phyloP scores from a whole-genome alignment of 257 asterid genomes.

The Solanum ossicruentum region DNA sequence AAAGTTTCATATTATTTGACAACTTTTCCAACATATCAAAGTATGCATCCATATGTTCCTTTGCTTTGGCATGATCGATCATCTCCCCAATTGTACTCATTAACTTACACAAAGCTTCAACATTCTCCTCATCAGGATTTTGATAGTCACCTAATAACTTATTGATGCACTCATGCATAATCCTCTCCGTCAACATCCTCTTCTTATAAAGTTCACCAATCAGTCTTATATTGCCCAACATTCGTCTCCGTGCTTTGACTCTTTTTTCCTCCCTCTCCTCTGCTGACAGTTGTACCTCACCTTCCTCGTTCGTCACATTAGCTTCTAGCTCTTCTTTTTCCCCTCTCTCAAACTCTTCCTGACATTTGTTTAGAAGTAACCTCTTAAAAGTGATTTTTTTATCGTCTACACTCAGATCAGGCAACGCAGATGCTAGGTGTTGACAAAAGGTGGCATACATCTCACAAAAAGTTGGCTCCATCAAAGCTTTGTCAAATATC shows the following conservation, averaged over 20 bases:
- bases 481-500: slow-evolving; percentile 89
- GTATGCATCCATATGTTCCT: slow-evolving; percentile 65
- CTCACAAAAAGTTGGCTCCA: slow-evolving; percentile 96
- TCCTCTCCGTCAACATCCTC: slow-evolving; percentile 91
- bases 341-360: slow-evolving; percentile 92
- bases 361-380: slow-evolving; percentile 77
- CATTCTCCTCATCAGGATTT: slow-evolving; percentile 78
- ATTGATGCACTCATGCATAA: slow-evolving; percentile 81
- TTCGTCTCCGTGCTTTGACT: slow-evolving; percentile 54
- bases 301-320: slow-evolving; percentile 67
- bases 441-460: slow-evolving; percentile 90
- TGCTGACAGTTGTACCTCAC: slow-evolving; percentile 54
- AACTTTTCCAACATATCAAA: slow-evolving; percentile 44
- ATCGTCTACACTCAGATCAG: slow-evolving; percentile 56
- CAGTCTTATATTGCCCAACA: slow-evolving; percentile 87
- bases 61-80: slow-evolving; percentile 81
- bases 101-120: slow-evolving; percentile 86
- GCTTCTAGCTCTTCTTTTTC: slow-evolving; percentile 91
- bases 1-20: slow-evolving; percentile 68
- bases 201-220: slow-evolving; percentile 92
- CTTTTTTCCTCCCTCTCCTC: slow-evolving; percentile 92
- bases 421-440: slow-evolving; percentile 70
- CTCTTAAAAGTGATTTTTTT: slow-evolving; percentile 81
- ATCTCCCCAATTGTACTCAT: slow-evolving; percentile 98
- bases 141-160: slow-evolving; percentile 71